phyloP scores from a whole-genome alignment of 2,329 filamentous ascomycete genomes.

The Colletotrichum sp. region DNA sequence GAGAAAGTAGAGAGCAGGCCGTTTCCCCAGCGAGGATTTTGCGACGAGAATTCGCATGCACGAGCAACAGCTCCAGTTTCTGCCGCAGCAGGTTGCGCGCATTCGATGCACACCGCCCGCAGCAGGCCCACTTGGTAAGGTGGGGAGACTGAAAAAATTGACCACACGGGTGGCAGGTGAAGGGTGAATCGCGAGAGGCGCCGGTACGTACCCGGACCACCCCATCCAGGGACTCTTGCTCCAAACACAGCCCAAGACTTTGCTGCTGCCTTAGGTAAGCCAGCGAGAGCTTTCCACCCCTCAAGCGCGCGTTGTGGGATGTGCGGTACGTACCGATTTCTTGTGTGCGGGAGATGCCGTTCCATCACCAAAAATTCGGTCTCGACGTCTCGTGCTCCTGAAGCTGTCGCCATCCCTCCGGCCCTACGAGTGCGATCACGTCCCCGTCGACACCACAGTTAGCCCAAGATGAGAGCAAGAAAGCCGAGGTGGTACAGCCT shows the following conservation, averaged over 20 bases:
- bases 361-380: slow-evolving; percentile 23
- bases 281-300: not conserved
- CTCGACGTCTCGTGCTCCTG: slow-evolving; percentile 13
- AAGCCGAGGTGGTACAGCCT: slow-evolving; percentile 71
- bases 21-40: slow-evolving; percentile 17
- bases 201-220: not conserved
- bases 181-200: not conserved
- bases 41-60: slow-evolving; percentile 22
- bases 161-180: slow-evolving; percentile 5
- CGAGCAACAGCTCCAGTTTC: slow-evolving; percentile 19
- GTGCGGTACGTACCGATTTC: not conserved
- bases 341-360: slow-evolving; percentile 12
- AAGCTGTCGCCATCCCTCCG: slow-evolving; percentile 12
- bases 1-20: not conserved
- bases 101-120: slow-evolving; percentile 18
- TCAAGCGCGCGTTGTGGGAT: not conserved
- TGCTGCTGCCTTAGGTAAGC: not conserved
- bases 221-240: not conserved
- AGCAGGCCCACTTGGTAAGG: slow-evolving; percentile 1
- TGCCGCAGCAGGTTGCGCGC: slow-evolving; percentile 17
- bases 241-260: not conserved
- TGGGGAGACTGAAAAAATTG: slow-evolving; percentile 18
- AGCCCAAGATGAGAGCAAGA: slow-evolving; percentile 52
- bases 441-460: slow-evolving; percentile 25
- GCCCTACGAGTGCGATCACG: not conserved